These are phyloP conservation scores for Gillenia trifoliata DNA, from an alignment of 306 rosid species.

Conservation along the genomic window DNA sequence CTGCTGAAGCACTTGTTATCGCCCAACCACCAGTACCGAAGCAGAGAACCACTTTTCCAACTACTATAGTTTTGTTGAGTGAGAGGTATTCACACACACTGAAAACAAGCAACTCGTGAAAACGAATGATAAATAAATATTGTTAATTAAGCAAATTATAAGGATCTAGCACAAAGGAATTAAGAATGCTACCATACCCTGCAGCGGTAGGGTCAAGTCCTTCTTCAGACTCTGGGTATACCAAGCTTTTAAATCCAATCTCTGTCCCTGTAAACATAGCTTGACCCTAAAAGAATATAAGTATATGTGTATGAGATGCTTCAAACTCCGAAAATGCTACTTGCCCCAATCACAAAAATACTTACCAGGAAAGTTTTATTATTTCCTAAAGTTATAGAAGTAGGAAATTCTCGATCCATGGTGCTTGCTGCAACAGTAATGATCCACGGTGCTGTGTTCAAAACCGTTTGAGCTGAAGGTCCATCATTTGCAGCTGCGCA, in stretches of 20 bases:
- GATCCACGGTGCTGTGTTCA: conserved; percentile 40
- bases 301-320: background rate
- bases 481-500: conserved; percentile 35
- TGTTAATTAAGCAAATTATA: background rate
- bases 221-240: conserved; percentile 32
- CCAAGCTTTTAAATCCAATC: conserved; percentile 29
- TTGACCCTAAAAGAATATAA: conserved; percentile 18
- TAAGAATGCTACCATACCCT: conserved; percentile 1
- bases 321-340: background rate
- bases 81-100: conserved; percentile 31
- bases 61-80: conserved; percentile 21
- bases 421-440: conserved; percentile 42
- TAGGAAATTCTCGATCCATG: conserved; percentile 37
- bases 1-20: conserved; percentile 12
- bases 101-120: background rate
- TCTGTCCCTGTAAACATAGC: conserved; percentile 26
- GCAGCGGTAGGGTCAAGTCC: background rate
- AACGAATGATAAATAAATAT: background rate
- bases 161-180: background rate
- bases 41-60: conserved; percentile 36
- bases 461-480: conserved; percentile 33
- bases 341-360: background rate
- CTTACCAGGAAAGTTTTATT: conserved; percentile 36
- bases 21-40: conserved; percentile 12
- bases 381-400: conserved; percentile 41